Conservation (phyloP, 192 early-diverging fungal species). For the Podila epicladia region DNA sequence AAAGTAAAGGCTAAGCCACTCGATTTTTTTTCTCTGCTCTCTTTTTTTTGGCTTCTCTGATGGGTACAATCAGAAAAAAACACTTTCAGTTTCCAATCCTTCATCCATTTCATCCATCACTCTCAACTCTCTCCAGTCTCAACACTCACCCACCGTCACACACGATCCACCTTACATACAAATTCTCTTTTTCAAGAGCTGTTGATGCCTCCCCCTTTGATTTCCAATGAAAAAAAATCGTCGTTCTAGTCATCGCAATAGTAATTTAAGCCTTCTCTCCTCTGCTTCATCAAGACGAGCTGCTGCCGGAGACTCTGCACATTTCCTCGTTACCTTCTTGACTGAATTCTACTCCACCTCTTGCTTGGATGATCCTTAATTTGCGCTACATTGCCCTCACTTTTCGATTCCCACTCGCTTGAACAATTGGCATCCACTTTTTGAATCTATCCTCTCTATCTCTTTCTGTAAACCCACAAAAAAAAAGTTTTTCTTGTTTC, state of each 20-base stretch:
- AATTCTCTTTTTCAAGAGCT: conserved; percentile 18
- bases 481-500: conserved; percentile 11
- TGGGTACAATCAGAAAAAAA: too few relatives aligned
- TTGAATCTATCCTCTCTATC: neutral
- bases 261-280: conserved; percentile 30
- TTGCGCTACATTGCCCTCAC: conserved; percentile 17
- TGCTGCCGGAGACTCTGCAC: conserved; percentile 38
- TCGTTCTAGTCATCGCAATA: conserved; percentile 44
- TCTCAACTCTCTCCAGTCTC: neutral
- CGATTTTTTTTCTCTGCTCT: too few relatives aligned
- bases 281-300: conserved; percentile 42
- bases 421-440: too few relatives aligned
- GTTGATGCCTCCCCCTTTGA: conserved; percentile 48
- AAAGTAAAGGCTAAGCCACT: too few relatives aligned
- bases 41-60: too few relatives aligned
- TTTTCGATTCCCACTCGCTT: neutral
- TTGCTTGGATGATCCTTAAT: conserved; percentile 53
- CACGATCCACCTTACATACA: neutral
- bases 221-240: conserved; percentile 54
- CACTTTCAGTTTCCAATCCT: too few relatives aligned
- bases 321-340: conserved; percentile 47
- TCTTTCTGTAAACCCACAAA: neutral
- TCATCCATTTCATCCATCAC: too few relatives aligned
- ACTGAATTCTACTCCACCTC: conserved; percentile 53
- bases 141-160: neutral